Evolutionary conservation across 257 asterid species (phyloP), one percentile per base, ranked within the genome.

Genomic region (Solanum ossicruentum): DNA sequence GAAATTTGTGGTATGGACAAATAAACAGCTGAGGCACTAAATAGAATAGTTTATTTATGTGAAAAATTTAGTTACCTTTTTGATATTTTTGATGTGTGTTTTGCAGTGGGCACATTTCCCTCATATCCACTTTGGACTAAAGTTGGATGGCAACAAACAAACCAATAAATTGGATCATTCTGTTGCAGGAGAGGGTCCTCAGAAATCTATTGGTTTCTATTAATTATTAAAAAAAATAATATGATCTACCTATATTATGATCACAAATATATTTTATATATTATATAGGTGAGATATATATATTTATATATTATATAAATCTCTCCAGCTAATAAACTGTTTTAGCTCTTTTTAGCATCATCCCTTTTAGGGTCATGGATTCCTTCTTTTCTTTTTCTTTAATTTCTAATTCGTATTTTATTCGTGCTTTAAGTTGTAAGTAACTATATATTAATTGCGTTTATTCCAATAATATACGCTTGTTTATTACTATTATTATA

Each of bases 61-160:
- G 41, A 47, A 47, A 20, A 75, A 1, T 23, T 77, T 23, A 49
- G 10, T 20, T 18, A 20, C 18, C 45, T 52, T 77, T 51, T 23
- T 26, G 43, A 36, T 7, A 49, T 51, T 77, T 36, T 23, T 72
- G 67, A 10, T 18, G 84, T 15, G 32, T 57, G 5, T 1, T n/a
- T 85, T 84, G 91, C 96, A 95, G 99, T 95, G 99, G 99, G 99
- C 99, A 91, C 98, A 95, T 93, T 91, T 93, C 86, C 99, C 99
- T 85, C 97, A 94, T 80, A 95, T 95, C 71, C 97, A 95, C 85
- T 95, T 90, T 90, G 97, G 98, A 89, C 91, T 90, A 56, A 95
- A 93, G 86, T 82, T 90, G 93, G 98, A 95, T 5, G 83, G 90
- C 89, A 94, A 88, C 91, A 94, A 92, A 81, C 95, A 91, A 88